Evolutionary conservation across 1,284 basidiomycete species (phyloP).

Genomic region (Cronartium quercuum): DNA sequence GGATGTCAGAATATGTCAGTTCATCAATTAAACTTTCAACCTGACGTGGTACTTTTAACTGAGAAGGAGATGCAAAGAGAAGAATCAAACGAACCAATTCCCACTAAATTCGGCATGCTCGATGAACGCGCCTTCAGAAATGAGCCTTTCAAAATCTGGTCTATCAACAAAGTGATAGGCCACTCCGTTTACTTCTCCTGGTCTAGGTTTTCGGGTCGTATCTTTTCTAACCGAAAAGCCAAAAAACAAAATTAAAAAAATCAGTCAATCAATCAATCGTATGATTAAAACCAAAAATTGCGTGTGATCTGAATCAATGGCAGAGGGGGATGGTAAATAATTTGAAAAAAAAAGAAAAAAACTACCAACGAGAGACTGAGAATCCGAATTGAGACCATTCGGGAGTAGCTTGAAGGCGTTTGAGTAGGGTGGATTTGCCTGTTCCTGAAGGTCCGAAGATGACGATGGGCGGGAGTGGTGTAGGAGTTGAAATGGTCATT

Average conservation of each 20-base stretch:
- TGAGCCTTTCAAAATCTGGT: constrained; percentile 54
- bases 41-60: not conserved
- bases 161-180: constrained; percentile 58
- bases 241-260: not conserved
- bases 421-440: constrained; percentile 87
- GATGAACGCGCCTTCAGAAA: constrained; percentile 56
- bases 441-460: constrained; percentile 81
- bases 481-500: not conserved
- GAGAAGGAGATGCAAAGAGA: not conserved
- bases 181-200: constrained; percentile 70
- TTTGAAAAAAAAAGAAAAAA: constrained; percentile 26
- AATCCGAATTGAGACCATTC: constrained; percentile 72
- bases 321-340: not conserved
- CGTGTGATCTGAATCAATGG: not conserved
- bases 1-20: not conserved
- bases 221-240: constrained; percentile 55
- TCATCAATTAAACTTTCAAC: not conserved
- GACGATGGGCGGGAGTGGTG: constrained; percentile 59
- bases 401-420: constrained; percentile 74
- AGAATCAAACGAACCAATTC: constrained; percentile 59
- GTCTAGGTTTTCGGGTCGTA: constrained; percentile 79
- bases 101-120: constrained; percentile 73
- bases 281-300: not conserved
- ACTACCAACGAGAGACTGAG: constrained; percentile 75
- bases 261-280: constrained; percentile 4